Base-by-base conservation (phyloP, 2,329 filamentous ascomycete species). In the Xylogone sp. region DNA sequence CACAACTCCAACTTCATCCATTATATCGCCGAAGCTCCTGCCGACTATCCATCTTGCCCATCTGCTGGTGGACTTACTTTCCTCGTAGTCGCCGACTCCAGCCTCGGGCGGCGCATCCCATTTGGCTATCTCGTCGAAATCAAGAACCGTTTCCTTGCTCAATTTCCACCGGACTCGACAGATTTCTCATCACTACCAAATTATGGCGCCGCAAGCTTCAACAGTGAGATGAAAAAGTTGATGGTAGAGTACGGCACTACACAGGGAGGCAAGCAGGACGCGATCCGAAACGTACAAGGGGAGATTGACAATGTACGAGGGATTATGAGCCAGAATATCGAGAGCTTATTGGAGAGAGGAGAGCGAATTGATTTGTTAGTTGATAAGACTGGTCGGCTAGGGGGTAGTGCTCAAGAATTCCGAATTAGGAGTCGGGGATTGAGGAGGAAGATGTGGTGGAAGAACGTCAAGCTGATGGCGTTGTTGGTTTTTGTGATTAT, bases 401-500 rank as follows among this genome's bases (percentile, higher is more conserved):
- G 93, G 13, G 90, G 89, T 22, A 94, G 84, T 68, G 91, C 94
- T 49, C 79, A 86, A 62, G 94, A 99, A 68, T 99, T 99, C 67
- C 78, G 94, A 48, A 86, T 97, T 18, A 79, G 93, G 60, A 95
- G 88, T 68, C 77, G 91, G 21, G 91, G 90, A 1, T 70, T 99
- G 62, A 88, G 94, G 74, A 81, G 95, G 66, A 82, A 87, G 71
- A 97, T 99, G 94, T 99, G 94, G 94, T 97, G 93, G 93, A 97
- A 97, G 84, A 97, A 99, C 69, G 81, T 96, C 44, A 95, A 95
- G 75, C 73, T 99, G 60, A 96, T 97, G 91, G 86, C 82, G 6
- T 70, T 99, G 61, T 66, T 92, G 55, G 76, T 71, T 3, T 65
- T 97, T 43, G 90, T 92, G 1, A 71, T 94, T 20, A 68, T 89